phyloP scores from a whole-genome alignment of 1,284 basidiomycete species.

The Cerrena zonata region DNA sequence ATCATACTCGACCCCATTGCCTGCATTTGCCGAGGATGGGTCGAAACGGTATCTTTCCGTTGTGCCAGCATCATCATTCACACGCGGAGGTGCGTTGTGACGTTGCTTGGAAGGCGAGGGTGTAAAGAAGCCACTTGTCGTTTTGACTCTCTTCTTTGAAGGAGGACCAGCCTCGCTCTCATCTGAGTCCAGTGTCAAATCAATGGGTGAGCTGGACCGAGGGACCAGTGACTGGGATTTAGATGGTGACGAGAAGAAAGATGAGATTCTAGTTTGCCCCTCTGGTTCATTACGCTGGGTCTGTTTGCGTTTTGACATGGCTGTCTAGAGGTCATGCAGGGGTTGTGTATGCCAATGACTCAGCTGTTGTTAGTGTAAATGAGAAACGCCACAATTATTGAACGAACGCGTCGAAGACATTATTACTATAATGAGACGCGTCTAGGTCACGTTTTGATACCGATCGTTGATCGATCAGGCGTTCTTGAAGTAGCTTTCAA shows the following conservation, averaged over 20 bases:
- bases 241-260: slow-evolving; percentile 41
- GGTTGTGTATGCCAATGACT: too few relatives aligned
- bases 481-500: not conserved
- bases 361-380: too few relatives aligned
- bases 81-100: slow-evolving; percentile 1
- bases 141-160: slow-evolving; percentile 32
- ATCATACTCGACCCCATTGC: slow-evolving; percentile 18
- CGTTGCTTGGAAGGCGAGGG: slow-evolving; percentile 4
- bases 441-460: not conserved
- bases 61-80: slow-evolving; percentile 6
- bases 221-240: slow-evolving; percentile 19
- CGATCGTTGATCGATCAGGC: not conserved
- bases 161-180: slow-evolving; percentile 26
- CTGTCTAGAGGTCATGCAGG: too few relatives aligned
- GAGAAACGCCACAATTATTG: too few relatives aligned
- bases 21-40: slow-evolving; percentile 16
- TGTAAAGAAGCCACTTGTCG: slow-evolving; percentile 13
- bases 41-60: slow-evolving; percentile 35
- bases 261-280: slow-evolving; percentile 46
- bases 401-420: too few relatives aligned
- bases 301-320: not conserved
- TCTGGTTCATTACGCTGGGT: not conserved
- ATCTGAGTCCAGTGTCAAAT: slow-evolving; percentile 46
- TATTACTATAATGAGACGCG: too few relatives aligned
- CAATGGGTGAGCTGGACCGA: slow-evolving; percentile 39